These are phyloP conservation scores for Saturnispora besseyi DNA, from an alignment of 805 yeast species.

Conservation along the genomic window DNA sequence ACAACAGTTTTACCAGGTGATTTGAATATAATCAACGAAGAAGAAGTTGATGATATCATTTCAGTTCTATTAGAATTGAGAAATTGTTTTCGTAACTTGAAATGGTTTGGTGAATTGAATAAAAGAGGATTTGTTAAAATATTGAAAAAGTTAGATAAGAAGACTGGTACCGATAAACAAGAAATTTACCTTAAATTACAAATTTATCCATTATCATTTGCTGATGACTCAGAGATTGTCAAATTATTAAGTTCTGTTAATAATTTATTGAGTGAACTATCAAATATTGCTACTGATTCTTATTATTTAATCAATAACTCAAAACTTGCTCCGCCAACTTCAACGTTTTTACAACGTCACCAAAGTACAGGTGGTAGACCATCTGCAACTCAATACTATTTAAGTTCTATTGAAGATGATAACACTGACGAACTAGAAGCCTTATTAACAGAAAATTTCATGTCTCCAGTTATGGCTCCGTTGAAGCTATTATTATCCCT, in stretches of 20 bases:
- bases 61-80: constrained; percentile 69
- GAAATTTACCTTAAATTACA: constrained; percentile 53
- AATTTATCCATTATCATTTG: constrained; percentile 66
- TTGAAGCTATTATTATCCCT: constrained; percentile 49
- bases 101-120: constrained; percentile 91
- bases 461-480: constrained; percentile 42
- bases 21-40: constrained; percentile 27
- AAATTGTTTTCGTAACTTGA: constrained; percentile 67
- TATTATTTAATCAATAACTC: not conserved
- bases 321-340: constrained; percentile 20
- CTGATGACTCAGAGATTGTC: constrained; percentile 56
- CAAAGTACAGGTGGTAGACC: not conserved
- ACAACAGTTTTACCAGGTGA: constrained; percentile 28
- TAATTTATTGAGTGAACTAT: constrained; percentile 41
- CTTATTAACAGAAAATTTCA: constrained; percentile 35
- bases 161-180: constrained; percentile 53
- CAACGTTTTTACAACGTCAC: constrained; percentile 7
- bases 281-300: constrained; percentile 13
- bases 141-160: constrained; percentile 84
- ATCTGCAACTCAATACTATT: constrained; percentile 11
- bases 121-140: constrained; percentile 85
- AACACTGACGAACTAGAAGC: constrained; percentile 32
- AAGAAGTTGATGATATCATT: constrained; percentile 54
- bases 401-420: constrained; percentile 21
- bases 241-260: constrained; percentile 45